Conservation (phyloP, 2,329 filamentous ascomycete species). For the Aspergillus intermedius region DNA sequence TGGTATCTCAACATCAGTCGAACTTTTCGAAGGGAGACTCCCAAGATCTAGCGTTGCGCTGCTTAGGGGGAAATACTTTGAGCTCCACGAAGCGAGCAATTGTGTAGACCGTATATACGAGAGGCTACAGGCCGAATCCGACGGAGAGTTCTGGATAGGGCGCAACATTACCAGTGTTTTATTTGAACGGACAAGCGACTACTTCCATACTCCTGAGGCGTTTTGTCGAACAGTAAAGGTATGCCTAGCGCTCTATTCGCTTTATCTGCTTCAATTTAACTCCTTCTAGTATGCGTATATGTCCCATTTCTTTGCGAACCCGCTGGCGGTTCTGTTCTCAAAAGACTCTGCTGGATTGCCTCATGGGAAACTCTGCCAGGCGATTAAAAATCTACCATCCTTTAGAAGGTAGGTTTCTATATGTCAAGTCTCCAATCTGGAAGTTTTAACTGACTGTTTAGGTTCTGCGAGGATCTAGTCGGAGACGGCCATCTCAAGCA, state of each 20-base stretch:
- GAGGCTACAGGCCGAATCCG: slow-evolving; percentile 27
- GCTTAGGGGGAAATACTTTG: slow-evolving; percentile 51
- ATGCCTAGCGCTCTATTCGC: slow-evolving; percentile 1
- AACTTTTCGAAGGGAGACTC: slow-evolving; percentile 54
- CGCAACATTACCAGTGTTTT: slow-evolving; percentile 46
- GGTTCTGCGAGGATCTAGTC: slow-evolving; percentile 38
- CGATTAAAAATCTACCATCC: slow-evolving; percentile 51
- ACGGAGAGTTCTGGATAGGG: slow-evolving; percentile 46
- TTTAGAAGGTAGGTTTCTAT: slow-evolving; percentile 40
- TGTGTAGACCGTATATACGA: slow-evolving; percentile 39
- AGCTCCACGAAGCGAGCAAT: slow-evolving; percentile 44
- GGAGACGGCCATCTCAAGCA: slow-evolving; percentile 25
- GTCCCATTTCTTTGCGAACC: slow-evolving; percentile 59
- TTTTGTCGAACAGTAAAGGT: slow-evolving; percentile 50
- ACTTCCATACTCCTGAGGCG: slow-evolving; percentile 53
- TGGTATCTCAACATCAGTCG: slow-evolving; percentile 57
- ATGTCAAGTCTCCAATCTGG: not conserved
- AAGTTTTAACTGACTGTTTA: slow-evolving; percentile 11
- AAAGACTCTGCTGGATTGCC: slow-evolving; percentile 20
- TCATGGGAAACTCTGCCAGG: slow-evolving; percentile 44
- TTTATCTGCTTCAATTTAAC: slow-evolving; percentile 13
- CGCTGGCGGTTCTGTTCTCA: slow-evolving; percentile 47
- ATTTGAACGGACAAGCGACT: slow-evolving; percentile 52
- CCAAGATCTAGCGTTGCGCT: slow-evolving; percentile 47
- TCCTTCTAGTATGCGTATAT: slow-evolving; percentile 52